These are phyloP conservation scores for Aspergillus sp. DNA, from an alignment of 2,329 filamentous ascomycete genomes.

Conservation along the genomic window DNA sequence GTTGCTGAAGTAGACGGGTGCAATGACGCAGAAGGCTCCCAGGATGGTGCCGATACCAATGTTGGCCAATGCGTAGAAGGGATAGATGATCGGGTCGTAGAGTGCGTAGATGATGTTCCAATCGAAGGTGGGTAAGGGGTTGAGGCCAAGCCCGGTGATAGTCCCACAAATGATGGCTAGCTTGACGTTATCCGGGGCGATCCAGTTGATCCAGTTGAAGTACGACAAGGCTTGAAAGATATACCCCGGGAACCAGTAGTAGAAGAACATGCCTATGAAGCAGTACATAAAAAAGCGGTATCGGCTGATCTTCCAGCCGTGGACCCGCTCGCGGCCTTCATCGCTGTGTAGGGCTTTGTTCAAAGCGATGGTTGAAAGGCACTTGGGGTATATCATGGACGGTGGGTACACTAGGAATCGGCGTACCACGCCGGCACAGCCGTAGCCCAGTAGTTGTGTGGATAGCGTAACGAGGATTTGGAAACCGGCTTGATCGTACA, in stretches of 20 bases:
- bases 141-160: conserved; percentile 9
- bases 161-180: conserved; percentile 7
- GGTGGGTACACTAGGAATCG: conserved; percentile 14
- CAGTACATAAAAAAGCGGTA: conserved; percentile 12
- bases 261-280: conserved; percentile 12
- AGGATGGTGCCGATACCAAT: conserved; percentile 4
- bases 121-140: conserved; percentile 12
- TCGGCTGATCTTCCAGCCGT: conserved; percentile 7
- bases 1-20: conserved; percentile 9
- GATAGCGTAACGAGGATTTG: conserved; percentile 9
- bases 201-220: conserved; percentile 17
- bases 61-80: conserved; percentile 10
- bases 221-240: conserved; percentile 10
- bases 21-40: conserved; percentile 1
- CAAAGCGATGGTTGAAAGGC: conserved; percentile 10
- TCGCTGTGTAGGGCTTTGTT: conserved; percentile 11
- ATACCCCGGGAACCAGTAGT: conserved; percentile 11
- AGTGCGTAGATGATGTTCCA: conserved; percentile 9
- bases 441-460: conserved; percentile 10
- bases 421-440: conserved; percentile 9
- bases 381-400: conserved; percentile 9
- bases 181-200: conserved; percentile 9
- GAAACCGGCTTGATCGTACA: conserved; percentile 4
- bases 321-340: background rate
- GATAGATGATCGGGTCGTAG: conserved; percentile 8